Evolutionary conservation across 768 basidiomycete species (phyloP).

Genomic region (Panaeolus papilionaceus): DNA sequence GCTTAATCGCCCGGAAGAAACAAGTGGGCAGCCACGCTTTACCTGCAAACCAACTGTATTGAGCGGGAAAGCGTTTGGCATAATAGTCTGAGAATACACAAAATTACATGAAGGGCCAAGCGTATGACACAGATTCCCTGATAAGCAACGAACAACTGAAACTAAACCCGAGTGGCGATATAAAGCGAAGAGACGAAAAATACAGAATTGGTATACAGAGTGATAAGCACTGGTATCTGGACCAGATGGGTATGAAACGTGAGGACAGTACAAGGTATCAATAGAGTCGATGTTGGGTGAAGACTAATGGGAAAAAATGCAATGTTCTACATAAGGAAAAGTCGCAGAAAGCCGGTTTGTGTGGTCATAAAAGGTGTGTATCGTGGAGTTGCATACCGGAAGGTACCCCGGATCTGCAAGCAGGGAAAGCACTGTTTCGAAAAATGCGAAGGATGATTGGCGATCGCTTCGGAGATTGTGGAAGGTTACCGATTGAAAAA

Average conservation of each 20-base stretch:
- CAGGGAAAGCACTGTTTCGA: neutral
- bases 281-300: conserved; percentile 16
- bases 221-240: neutral
- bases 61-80: neutral
- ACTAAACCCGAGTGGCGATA: neutral
- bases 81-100: conserved; percentile 4
- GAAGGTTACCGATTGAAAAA: conserved; percentile 41
- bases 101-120: neutral
- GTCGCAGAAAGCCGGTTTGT: neutral
- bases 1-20: conserved; percentile 6
- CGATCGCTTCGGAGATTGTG: conserved; percentile 15
- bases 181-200: conserved; percentile 21
- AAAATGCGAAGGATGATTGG: neutral
- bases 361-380: conserved; percentile 18
- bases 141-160: neutral
- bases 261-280: neutral
- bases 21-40: conserved; percentile 5
- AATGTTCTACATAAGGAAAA: neutral
- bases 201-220: conserved; percentile 4
- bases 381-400: conserved; percentile 15
- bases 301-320: neutral
- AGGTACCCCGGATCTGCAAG: conserved; percentile 17
- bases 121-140: neutral
- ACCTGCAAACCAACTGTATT: conserved; percentile 9
- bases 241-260: conserved; percentile 4